Conservation (phyloP, 345 rosid species). For the Erucastrum elatum region DNA sequence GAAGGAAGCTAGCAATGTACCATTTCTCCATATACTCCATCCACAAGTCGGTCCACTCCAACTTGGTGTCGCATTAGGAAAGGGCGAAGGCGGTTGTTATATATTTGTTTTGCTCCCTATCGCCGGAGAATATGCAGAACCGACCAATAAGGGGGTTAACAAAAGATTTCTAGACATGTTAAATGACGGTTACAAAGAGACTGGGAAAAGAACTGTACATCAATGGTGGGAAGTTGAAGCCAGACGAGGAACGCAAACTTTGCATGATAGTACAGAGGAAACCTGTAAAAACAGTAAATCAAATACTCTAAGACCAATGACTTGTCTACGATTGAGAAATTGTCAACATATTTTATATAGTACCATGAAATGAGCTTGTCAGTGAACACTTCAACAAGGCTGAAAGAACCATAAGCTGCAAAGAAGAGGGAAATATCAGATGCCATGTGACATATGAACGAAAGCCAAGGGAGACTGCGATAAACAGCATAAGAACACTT, state of each 20-base stretch:
- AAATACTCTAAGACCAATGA: too few relatives aligned
- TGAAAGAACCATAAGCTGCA: constrained; percentile 95
- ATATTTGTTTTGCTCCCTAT: constrained; percentile 63
- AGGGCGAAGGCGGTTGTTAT: constrained; percentile 59
- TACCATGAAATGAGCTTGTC: constrained; percentile 74
- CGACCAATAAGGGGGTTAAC: background rate
- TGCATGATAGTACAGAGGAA: constrained; percentile 62
- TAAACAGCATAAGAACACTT: background rate
- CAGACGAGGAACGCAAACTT: constrained; percentile 74
- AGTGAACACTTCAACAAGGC: constrained; percentile 65
- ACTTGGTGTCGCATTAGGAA: constrained; percentile 60
- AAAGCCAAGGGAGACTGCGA: background rate
- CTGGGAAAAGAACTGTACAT: constrained; percentile 11
- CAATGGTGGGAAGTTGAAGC: constrained; percentile 42
- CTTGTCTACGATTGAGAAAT: background rate
- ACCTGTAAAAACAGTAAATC: constrained; percentile 40
- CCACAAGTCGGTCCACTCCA: constrained; percentile 49
- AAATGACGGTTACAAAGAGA: constrained; percentile 7
- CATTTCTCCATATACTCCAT: constrained; percentile 48
- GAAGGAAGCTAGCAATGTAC: constrained; percentile 25
- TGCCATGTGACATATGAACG: background rate
- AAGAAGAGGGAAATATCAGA: background rate
- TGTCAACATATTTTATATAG: background rate
- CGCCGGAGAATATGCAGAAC: background rate
- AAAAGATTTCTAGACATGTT: background rate